These are phyloP conservation scores for Fusarium ambrosium DNA, from an alignment of 2,329 filamentous ascomycete species.

Conservation along the genomic window DNA sequence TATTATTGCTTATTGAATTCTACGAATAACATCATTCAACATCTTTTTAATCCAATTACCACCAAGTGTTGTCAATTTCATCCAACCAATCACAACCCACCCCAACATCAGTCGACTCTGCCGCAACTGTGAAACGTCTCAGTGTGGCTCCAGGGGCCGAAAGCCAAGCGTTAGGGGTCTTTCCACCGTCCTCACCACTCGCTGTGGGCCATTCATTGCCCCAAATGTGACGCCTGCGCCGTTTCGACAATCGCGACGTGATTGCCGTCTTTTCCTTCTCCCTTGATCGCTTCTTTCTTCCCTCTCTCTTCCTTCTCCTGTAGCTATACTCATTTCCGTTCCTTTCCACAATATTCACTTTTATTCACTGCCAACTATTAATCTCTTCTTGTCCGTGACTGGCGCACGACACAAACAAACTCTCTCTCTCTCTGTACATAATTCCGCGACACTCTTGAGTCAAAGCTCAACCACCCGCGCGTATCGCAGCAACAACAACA, in stretches of 20 bases:
- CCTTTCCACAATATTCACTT: slow-evolving; percentile 9
- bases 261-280: slow-evolving; percentile 40
- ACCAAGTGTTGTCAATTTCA: neutral
- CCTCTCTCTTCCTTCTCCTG: slow-evolving; percentile 19
- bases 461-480: neutral
- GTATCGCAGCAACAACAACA: neutral
- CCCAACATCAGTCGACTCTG: slow-evolving; percentile 47
- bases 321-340: slow-evolving; percentile 16
- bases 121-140: slow-evolving; percentile 62
- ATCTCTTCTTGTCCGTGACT: slow-evolving; percentile 42
- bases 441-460: neutral
- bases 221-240: slow-evolving; percentile 25
- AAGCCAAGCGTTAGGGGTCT: slow-evolving; percentile 29
- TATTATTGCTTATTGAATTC: neutral
- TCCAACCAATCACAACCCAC: slow-evolving; percentile 37
- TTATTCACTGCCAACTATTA: slow-evolving; percentile 11
- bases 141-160: slow-evolving; percentile 31
- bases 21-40: neutral
- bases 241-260: slow-evolving; percentile 43
- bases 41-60: neutral
- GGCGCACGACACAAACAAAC: slow-evolving; percentile 37
- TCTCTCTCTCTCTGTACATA: slow-evolving; percentile 14
- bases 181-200: slow-evolving; percentile 41
- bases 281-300: slow-evolving; percentile 23
- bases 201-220: slow-evolving; percentile 35